Evolutionary conservation across 768 basidiomycete genomes (phyloP), one percentile per base, ranked within the genome.

Genomic region (Asterophora lycoperdoides): DNA sequence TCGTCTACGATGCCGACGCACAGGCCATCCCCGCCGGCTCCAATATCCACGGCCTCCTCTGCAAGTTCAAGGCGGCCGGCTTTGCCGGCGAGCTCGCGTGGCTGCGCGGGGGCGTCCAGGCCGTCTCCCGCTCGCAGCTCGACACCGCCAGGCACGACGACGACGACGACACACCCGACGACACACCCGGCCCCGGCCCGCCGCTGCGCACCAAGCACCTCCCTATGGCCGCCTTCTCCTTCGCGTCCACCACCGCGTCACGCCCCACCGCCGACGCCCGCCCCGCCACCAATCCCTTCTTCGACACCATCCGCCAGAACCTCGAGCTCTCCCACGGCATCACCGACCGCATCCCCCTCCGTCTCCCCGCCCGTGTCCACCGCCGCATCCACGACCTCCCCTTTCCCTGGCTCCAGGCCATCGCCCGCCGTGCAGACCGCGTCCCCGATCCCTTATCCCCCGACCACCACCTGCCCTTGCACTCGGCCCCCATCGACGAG

Each of bases 261-360:
- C 32, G 76, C 73, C 13, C 55, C 26, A 54, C 58, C 15, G 50
- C 54, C n/a, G 53, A 57, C 18, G 26, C 29, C 19, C 49, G 64
- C 26, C 65, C 68, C 8, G 64, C 84, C 7, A 81, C 75, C 56
- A 97, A 95, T 63, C 95, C 95, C 8, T 98, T 98, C 71, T 97
- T 91, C 57, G 94, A 98, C 66, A 86, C 88, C 58, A 89, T 98
- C 58, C 83, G 89, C 33, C 89, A 93, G 67, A 90, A 92, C 57
- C 63, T 83, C 2, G 93, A 96, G 68, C 79, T 96, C 18, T 79
- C 84, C 2, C 72, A 81, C 29, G 81, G 81, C 6, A 76, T 82
- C 53, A 88, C 84, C 0, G 89, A 93, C 58, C 85, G 89, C 29
- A 94, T 95, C 32, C 83, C 89, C 11, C 80, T 96, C 44, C 68